Percentiles rank a stretch among this genome's conserved stretches.
phyloP scores from a whole-genome alignment of 2,329 filamentous ascomycete species.

The Talaromyces sp. region DNA sequence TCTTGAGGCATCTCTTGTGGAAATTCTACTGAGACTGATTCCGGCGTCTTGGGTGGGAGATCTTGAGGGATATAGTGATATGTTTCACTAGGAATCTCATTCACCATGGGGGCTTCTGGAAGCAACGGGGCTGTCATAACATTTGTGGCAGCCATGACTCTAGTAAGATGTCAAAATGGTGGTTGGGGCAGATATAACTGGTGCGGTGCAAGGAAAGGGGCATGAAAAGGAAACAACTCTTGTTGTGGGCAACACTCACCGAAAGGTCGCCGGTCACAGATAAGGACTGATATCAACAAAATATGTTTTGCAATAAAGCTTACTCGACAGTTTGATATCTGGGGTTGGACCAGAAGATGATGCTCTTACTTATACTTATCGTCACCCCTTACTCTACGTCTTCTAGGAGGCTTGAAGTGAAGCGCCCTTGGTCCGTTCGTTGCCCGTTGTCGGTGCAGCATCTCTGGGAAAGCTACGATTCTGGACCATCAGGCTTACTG shows the following conservation, averaged over 20 bases:
- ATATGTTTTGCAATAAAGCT: not conserved
- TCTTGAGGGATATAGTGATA: constrained; percentile 5
- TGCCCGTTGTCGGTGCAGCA: not conserved
- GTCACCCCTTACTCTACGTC: not conserved
- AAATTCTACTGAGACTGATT: not conserved
- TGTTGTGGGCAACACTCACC: not conserved
- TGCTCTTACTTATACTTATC: constrained; percentile 13
- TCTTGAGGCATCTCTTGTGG: not conserved
- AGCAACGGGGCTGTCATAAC: constrained; percentile 12
- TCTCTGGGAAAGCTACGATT: constrained; percentile 5
- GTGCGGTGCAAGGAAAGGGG: not conserved
- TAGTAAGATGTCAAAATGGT: not conserved
- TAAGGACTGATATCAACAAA: not conserved
- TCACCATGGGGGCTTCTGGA: constrained; percentile 5
- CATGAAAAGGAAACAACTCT: not conserved
- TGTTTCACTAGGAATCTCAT: not conserved
- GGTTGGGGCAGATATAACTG: not conserved
- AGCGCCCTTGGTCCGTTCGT: not conserved
- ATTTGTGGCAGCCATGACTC: constrained; percentile 16
- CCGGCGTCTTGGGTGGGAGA: not conserved
- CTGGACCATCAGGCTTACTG: constrained; percentile 4
- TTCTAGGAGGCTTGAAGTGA: not conserved
- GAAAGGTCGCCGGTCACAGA: not conserved
- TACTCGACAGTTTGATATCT: not conserved
- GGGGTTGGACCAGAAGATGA: constrained; percentile 24